Conservation (phyloP, 1,284 basidiomycete genomes). For the Hypsizygus ulmarius region DNA sequence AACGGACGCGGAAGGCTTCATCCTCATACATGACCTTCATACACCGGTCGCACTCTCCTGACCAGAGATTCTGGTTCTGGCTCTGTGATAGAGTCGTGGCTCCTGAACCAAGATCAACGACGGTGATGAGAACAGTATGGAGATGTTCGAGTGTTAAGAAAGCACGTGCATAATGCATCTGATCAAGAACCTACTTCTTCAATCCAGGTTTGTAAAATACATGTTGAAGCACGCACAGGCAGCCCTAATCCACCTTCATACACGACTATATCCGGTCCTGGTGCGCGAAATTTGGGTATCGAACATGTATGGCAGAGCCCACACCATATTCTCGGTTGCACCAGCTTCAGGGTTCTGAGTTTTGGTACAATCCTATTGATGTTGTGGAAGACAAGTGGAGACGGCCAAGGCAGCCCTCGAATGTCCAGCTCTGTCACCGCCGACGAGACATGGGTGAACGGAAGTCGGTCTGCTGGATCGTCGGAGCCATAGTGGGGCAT, state of each 20-base stretch:
- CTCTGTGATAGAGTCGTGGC: slow-evolving; percentile 16
- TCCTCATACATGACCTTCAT: slow-evolving; percentile 34
- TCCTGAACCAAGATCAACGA: slow-evolving; percentile 25
- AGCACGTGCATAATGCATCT: slow-evolving; percentile 32
- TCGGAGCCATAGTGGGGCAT: slow-evolving; percentile 16
- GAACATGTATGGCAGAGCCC: slow-evolving; percentile 32
- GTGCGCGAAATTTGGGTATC: slow-evolving; percentile 25
- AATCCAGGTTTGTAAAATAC: too few species aligned
- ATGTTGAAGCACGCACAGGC: slow-evolving; percentile 27
- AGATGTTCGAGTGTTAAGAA: slow-evolving; percentile 24
- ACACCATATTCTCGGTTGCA: slow-evolving; percentile 32
- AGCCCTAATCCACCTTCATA: slow-evolving; percentile 33
- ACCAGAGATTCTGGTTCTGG: slow-evolving; percentile 28
- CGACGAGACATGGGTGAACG: slow-evolving; percentile 25
- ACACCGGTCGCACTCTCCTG: slow-evolving; percentile 37
- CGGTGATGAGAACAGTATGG: slow-evolving; percentile 28
- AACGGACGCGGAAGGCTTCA: slow-evolving; percentile 25
- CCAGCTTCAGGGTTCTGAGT: slow-evolving; percentile 26
- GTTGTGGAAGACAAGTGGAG: slow-evolving; percentile 27
- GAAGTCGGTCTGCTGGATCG: slow-evolving; percentile 18
- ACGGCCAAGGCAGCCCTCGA: slow-evolving; percentile 30
- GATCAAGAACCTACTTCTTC: too few species aligned
- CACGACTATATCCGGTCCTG: slow-evolving; percentile 23
- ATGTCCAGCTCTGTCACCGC: slow-evolving; percentile 28
- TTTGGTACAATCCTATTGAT: slow-evolving; percentile 21